These are phyloP conservation scores for Rhodomyrtus tomentosa DNA, from an alignment of 345 rosid genomes.

Conservation along the genomic window DNA sequence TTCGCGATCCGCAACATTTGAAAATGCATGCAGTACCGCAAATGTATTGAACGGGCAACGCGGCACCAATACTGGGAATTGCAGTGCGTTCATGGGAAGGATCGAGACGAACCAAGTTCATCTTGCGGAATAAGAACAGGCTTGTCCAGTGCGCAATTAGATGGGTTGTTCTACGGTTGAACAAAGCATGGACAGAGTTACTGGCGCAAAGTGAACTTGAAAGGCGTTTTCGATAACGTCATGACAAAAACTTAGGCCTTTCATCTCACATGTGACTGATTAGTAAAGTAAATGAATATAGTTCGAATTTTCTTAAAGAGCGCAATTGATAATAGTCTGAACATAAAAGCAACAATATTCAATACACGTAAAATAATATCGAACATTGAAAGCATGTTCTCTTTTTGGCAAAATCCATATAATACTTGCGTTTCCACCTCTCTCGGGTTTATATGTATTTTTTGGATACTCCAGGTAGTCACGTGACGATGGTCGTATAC, in stretches of 20 bases:
- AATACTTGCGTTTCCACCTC: background rate
- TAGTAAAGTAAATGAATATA: too few relatives aligned
- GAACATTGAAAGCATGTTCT: background rate
- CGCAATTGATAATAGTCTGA: background rate
- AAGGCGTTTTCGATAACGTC: background rate
- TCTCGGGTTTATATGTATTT: too few relatives aligned
- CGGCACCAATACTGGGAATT: background rate
- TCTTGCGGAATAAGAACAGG: background rate
- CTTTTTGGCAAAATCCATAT: background rate
- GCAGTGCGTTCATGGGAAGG: background rate
- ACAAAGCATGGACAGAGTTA: background rate
- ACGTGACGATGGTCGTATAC: too few relatives aligned
- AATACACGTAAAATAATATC: background rate
- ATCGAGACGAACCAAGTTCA: background rate
- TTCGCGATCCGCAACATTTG: background rate
- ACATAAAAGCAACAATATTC: background rate
- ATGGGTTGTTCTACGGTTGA: background rate
- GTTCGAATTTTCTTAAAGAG: too few relatives aligned
- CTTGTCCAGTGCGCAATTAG: background rate
- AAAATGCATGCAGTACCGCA: background rate
- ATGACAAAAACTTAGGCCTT: background rate
- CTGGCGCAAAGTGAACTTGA: background rate
- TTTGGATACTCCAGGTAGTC: too few relatives aligned
- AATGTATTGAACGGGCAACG: rapidly evolving
- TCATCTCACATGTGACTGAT: background rate